A percentile compares a stretch with the other conserved stretches of the same genome.
Evolutionary conservation across 306 rosid genomes (phyloP).

Genomic region (Prunus dulcis): DNA sequence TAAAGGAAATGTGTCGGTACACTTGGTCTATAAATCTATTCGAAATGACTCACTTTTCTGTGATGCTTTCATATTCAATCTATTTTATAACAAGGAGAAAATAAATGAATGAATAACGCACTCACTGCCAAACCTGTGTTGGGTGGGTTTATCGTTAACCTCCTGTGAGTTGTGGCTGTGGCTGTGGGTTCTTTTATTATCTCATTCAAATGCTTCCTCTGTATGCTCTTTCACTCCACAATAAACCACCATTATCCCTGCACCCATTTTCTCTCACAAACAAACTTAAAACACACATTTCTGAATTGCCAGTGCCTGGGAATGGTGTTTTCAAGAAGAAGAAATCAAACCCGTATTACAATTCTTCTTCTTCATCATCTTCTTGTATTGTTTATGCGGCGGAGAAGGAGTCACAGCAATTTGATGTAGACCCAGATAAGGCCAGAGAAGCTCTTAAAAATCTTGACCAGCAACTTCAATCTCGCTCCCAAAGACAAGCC

Average conservation of each 20-base stretch:
- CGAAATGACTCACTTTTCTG: too few relatives aligned
- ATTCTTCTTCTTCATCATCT: constrained; percentile 12
- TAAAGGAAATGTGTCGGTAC: too few relatives aligned
- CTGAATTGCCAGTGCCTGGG: neutral
- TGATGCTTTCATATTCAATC: too few relatives aligned
- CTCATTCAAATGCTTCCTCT: constrained; percentile 33
- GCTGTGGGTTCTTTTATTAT: constrained; percentile 13
- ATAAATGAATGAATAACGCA: too few relatives aligned
- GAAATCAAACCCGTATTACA: constrained; percentile 9
- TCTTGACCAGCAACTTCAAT: constrained; percentile 74
- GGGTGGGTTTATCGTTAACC: neutral
- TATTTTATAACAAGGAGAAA: too few relatives aligned
- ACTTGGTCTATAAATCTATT: too few relatives aligned
- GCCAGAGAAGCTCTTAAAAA: constrained; percentile 77
- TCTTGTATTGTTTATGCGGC: constrained; percentile 32
- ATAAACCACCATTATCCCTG: constrained; percentile 23
- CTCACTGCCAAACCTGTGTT: neutral
- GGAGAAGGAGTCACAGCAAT: constrained; percentile 57
- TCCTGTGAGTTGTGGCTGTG: neutral
- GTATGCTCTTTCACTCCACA: constrained; percentile 30
- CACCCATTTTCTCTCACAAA: constrained; percentile 2
- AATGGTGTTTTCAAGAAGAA: constrained; percentile 17
- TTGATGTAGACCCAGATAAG: constrained; percentile 75
- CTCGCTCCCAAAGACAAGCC: constrained; percentile 48
- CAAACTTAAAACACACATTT: neutral